A percentile compares a stretch with the other conserved stretches of the same genome.
Conservation (phyloP, 768 basidiomycete genomes). For the Pleurotus pulmonarius region DNA sequence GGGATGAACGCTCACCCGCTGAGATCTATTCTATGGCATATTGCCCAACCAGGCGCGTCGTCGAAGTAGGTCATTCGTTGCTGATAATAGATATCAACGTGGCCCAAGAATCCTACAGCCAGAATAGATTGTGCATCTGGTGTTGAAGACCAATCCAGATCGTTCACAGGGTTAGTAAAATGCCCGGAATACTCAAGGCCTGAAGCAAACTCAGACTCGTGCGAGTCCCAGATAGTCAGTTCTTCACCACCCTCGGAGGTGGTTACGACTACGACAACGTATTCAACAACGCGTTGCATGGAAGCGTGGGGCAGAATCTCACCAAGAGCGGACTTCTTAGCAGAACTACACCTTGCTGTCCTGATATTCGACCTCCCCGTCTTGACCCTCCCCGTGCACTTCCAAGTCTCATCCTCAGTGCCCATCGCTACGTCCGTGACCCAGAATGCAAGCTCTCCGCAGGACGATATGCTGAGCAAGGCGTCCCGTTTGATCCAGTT, state of each 20-base stretch:
- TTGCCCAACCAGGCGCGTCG: conserved; percentile 73
- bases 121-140: conserved; percentile 87
- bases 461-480: conserved; percentile 70
- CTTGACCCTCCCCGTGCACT: conserved; percentile 67
- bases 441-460: conserved; percentile 89
- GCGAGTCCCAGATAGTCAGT: conserved; percentile 95
- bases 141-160: conserved; percentile 93
- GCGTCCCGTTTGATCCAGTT: conserved; percentile 61
- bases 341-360: conserved; percentile 82
- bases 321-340: conserved; percentile 91
- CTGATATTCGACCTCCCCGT: conserved; percentile 65
- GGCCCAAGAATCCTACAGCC: conserved; percentile 80
- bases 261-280: conserved; percentile 49
- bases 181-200: conserved; percentile 75
- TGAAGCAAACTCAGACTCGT: conserved; percentile 88
- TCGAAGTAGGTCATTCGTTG: conserved; percentile 92
- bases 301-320: conserved; percentile 17
- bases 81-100: conserved; percentile 85
- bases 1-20: conserved; percentile 45
- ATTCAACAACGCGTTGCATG: conserved; percentile 9
- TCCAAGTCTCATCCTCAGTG: conserved; percentile 40
- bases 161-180: conserved; percentile 65
- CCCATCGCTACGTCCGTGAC: conserved; percentile 41
- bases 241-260: conserved; percentile 65
- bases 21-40: conserved; percentile 68